Conservation (phyloP, 495 filamentous ascomycete species). For the Hypoxylon cercidicola region DNA sequence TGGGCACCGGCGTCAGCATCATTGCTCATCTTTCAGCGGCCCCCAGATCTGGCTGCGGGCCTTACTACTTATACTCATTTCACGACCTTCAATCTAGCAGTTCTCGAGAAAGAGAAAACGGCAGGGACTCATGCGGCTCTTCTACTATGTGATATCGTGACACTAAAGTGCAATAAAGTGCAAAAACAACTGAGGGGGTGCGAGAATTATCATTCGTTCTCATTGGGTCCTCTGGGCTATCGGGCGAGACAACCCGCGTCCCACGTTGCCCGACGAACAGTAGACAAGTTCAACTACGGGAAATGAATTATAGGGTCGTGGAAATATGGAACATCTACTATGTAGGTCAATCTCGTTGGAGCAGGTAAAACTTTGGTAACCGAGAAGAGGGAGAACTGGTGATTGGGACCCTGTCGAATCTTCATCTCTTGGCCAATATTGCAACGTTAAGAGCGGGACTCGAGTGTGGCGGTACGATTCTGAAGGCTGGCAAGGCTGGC, state of each 20-base stretch:
- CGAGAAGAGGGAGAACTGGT: not conserved
- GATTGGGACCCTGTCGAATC: not conserved
- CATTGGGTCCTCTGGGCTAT: constrained; percentile 7
- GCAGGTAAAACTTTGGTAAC: not conserved
- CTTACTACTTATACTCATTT: constrained; percentile 17
- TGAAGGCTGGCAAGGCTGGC: no score
- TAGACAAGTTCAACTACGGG: not conserved
- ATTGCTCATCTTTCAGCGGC: not conserved
- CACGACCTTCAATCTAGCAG: constrained; percentile 8
- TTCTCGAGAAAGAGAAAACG: not conserved
- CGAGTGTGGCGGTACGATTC: not conserved
- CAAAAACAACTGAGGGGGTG: constrained; percentile 17
- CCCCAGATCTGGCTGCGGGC: constrained; percentile 1
- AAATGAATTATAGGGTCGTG: not conserved
- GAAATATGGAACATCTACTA: not conserved
- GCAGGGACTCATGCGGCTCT: constrained; percentile 24
- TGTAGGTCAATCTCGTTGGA: not conserved
- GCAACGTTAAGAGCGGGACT: not conserved
- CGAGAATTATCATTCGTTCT: constrained; percentile 7
- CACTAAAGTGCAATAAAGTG: constrained; percentile 18
- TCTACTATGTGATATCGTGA: constrained; percentile 9
- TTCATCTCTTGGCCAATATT: not conserved
- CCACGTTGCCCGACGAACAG: constrained; percentile 22
- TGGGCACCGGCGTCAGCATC: constrained; percentile 8
- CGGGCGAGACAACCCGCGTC: constrained; percentile 4